Percentiles rank a stretch among this genome's conserved stretches.
Conservation (phyloP, 2,329 filamentous ascomycete species). For the Aspergillus chevalieri region DNA sequence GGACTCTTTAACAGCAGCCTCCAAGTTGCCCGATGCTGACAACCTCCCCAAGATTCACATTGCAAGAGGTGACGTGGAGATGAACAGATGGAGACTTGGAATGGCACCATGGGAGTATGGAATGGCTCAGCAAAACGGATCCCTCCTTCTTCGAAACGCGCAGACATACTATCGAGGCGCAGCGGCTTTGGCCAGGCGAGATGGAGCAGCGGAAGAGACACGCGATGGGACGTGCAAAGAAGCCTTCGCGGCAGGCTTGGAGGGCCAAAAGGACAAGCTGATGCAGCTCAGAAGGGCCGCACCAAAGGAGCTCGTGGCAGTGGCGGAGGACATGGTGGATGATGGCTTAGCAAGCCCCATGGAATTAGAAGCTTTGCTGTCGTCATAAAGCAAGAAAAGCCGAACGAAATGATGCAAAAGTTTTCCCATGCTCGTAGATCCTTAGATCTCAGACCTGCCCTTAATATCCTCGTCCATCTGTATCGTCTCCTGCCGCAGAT, state of each 20-base stretch:
- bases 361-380: slow-evolving; percentile 27
- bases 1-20: slow-evolving; percentile 45
- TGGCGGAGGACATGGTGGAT: slow-evolving; percentile 48
- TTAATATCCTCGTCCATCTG: slow-evolving; percentile 40
- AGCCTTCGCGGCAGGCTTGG: slow-evolving; percentile 43
- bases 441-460: slow-evolving; percentile 21
- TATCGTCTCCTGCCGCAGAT: slow-evolving; percentile 36
- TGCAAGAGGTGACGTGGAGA: slow-evolving; percentile 50
- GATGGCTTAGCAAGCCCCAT: slow-evolving; percentile 43
- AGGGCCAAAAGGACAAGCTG: slow-evolving; percentile 34
- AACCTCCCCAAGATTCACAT: slow-evolving; percentile 50
- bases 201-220: slow-evolving; percentile 38
- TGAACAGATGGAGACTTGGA: slow-evolving; percentile 49
- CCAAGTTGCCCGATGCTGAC: slow-evolving; percentile 46
- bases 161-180: slow-evolving; percentile 55
- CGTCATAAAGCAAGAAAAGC: slow-evolving; percentile 7
- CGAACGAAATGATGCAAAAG: background rate
- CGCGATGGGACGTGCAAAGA: slow-evolving; percentile 44
- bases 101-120: slow-evolving; percentile 38
- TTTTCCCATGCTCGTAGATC: background rate
- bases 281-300: slow-evolving; percentile 29
- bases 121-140: slow-evolving; percentile 39
- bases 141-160: slow-evolving; percentile 50
- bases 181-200: slow-evolving; percentile 33
- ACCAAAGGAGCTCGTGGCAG: slow-evolving; percentile 35